These are phyloP conservation scores for Rhizomucor pusillus DNA, from an alignment of 371 early-diverging fungal genomes.

Conservation along the genomic window DNA sequence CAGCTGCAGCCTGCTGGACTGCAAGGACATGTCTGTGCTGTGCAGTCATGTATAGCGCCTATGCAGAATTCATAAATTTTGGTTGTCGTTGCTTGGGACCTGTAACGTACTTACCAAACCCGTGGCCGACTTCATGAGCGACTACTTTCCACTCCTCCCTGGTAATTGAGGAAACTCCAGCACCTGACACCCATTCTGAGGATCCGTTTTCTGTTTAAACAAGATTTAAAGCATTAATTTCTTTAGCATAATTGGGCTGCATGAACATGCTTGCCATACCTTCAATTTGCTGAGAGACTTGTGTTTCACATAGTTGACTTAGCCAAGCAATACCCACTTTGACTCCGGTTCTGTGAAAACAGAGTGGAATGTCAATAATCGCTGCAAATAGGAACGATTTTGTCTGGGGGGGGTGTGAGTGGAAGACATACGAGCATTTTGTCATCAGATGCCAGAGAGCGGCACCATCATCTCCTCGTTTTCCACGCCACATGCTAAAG, in stretches of 20 bases:
- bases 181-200: slow-evolving; percentile 71
- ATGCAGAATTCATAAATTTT: slow-evolving; percentile 1
- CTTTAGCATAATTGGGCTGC: not conserved
- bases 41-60: slow-evolving; percentile 70
- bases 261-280: slow-evolving; percentile 14
- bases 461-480: slow-evolving; percentile 61
- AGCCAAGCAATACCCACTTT: slow-evolving; percentile 96
- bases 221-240: not conserved
- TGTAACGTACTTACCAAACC: slow-evolving; percentile 53
- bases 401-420: too few relatives aligned
- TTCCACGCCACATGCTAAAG: slow-evolving; percentile 89
- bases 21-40: slow-evolving; percentile 58
- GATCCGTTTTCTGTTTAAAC: slow-evolving; percentile 43
- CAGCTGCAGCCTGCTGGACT: slow-evolving; percentile 56
- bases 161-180: slow-evolving; percentile 84
- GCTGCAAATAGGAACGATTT: not conserved
- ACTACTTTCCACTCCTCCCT: slow-evolving; percentile 93
- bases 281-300: slow-evolving; percentile 47
- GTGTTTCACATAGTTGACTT: slow-evolving; percentile 71
- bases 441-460: slow-evolving; percentile 96
- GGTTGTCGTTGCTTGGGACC: not conserved
- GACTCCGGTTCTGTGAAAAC: slow-evolving; percentile 57
- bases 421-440: slow-evolving; percentile 68
- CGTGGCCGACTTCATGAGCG: slow-evolving; percentile 94
- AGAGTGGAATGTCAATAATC: not conserved